phyloP scores from a whole-genome alignment of 2,329 filamentous ascomycete species.

The Dothideomycetidae sp. region DNA sequence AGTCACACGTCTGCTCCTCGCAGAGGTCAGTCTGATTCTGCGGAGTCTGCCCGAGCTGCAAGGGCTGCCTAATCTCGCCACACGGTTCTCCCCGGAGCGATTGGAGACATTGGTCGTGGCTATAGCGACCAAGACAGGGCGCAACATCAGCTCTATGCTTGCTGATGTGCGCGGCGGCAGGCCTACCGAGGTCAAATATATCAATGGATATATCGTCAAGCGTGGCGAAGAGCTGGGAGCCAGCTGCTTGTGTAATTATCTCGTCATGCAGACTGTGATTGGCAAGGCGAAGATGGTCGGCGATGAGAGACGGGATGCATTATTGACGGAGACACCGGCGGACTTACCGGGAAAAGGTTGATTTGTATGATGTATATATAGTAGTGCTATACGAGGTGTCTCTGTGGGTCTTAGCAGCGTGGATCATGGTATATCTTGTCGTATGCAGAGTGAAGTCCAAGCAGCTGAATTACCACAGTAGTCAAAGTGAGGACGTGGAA shows the following conservation, averaged over 20 bases:
- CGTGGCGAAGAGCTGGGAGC: conserved; percentile 60
- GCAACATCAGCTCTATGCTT: conserved; percentile 53
- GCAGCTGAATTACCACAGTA: conserved; percentile 1
- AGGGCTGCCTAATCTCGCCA: conserved; percentile 42
- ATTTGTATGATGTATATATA: not conserved
- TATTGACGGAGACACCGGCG: conserved; percentile 21
- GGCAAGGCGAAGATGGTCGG: conserved; percentile 44
- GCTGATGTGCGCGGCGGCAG: conserved; percentile 46
- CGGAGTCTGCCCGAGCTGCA: conserved; percentile 59
- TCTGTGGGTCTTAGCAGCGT: not conserved
- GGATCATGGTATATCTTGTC: not conserved
- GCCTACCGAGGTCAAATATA: conserved; percentile 63
- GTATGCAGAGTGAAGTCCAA: conserved; percentile 1
- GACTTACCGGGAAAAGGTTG: conserved; percentile 2
- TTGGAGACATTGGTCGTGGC: conserved; percentile 45
- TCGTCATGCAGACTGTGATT: conserved; percentile 58
- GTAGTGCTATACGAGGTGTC: too few relatives aligned
- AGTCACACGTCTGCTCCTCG: conserved; percentile 55
- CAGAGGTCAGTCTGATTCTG: conserved; percentile 62
- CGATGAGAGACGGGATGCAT: conserved; percentile 26
- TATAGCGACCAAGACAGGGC: conserved; percentile 39
- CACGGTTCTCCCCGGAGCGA: conserved; percentile 46
- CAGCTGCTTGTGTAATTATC: conserved; percentile 56
- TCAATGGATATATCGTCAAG: conserved; percentile 76
- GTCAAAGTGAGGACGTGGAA: conserved; percentile 70